Percentiles rank a stretch among this genome's conserved stretches.
These are phyloP conservation scores for Botrytis galanthina DNA, from an alignment of 2,329 filamentous ascomycete genomes.

Conservation along the genomic window DNA sequence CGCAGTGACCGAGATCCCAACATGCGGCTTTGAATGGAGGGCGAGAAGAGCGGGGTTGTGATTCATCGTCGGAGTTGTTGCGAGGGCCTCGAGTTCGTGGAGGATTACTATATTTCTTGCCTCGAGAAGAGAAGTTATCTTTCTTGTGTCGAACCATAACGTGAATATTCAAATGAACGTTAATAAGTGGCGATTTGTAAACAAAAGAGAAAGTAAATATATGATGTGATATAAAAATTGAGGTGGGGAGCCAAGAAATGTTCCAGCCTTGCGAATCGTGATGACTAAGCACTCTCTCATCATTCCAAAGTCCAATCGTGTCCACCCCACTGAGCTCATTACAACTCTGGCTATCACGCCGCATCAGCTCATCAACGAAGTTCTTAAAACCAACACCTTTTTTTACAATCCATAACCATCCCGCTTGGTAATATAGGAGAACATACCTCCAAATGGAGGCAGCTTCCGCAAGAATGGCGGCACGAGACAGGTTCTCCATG, in stretches of 20 bases:
- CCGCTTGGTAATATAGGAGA: conserved; percentile 25
- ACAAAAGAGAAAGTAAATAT: neutral
- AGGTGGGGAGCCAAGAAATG: conserved; percentile 14
- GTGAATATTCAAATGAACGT: conserved; percentile 8
- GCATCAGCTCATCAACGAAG: conserved; percentile 8
- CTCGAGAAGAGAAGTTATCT: conserved; percentile 64
- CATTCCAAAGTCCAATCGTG: conserved; percentile 18
- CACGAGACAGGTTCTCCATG: conserved; percentile 88
- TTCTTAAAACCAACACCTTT: neutral
- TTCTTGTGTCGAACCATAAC: conserved; percentile 95
- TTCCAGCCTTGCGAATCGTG: conserved; percentile 11
- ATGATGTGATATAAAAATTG: conserved; percentile 5
- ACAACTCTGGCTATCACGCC: conserved; percentile 8
- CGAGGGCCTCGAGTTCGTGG: conserved; percentile 47
- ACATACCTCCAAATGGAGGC: conserved; percentile 69
- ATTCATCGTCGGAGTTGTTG: conserved; percentile 48
- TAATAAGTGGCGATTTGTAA: neutral
- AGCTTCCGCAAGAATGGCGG: conserved; percentile 89
- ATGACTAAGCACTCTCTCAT: conserved; percentile 14
- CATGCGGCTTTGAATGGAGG: conserved; percentile 85
- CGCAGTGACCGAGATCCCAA: conserved; percentile 97
- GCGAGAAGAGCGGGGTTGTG: conserved; percentile 41
- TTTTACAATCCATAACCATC: neutral
- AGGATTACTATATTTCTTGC: conserved; percentile 65
- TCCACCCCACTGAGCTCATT: conserved; percentile 17